phyloP scores from a whole-genome alignment of 2,329 filamentous ascomycete genomes.

The Cladosporium sp. region DNA sequence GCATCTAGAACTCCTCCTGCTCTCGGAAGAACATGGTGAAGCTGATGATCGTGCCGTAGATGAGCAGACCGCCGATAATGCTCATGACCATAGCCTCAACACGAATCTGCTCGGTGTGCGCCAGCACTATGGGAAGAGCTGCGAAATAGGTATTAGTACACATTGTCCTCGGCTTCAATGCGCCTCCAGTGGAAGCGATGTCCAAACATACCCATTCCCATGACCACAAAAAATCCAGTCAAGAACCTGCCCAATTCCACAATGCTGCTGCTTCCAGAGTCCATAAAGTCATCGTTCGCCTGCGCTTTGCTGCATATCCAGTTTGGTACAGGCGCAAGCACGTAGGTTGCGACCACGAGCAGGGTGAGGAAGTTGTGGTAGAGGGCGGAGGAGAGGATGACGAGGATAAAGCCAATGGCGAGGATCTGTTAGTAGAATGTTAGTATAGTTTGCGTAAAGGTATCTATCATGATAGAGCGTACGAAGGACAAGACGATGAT shows the following conservation, averaged over 20 bases:
- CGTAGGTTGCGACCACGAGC: conserved; percentile 92
- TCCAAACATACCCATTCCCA: conserved; percentile 84
- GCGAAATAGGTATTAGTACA: conserved; percentile 19
- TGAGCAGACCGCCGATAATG: conserved; percentile 85
- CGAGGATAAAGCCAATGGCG: conserved; percentile 96
- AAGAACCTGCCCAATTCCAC: conserved; percentile 91
- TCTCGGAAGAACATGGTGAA: conserved; percentile 99
- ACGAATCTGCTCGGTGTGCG: conserved; percentile 81
- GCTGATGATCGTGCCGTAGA: conserved; percentile 97
- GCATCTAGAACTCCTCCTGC: conserved; percentile 81
- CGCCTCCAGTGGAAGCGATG: not conserved
- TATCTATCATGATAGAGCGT: no score
- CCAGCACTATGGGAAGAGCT: conserved; percentile 87
- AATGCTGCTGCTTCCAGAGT: conserved; percentile 75
- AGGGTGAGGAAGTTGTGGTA: conserved; percentile 94
- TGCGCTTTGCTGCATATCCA: conserved; percentile 89
- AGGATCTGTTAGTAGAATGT: conserved; percentile 62
- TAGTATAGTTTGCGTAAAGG: no score
- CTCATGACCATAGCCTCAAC: conserved; percentile 92
- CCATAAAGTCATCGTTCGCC: conserved; percentile 96
- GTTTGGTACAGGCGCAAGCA: conserved; percentile 91
- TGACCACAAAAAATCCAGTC: conserved; percentile 93
- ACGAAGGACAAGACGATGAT: conserved; percentile 99
- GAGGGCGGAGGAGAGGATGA: conserved; percentile 95
- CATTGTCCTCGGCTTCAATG: not conserved